Evolutionary conservation across 257 asterid genomes (phyloP).

Genomic region (Phtheirospermum japonicum): DNA sequence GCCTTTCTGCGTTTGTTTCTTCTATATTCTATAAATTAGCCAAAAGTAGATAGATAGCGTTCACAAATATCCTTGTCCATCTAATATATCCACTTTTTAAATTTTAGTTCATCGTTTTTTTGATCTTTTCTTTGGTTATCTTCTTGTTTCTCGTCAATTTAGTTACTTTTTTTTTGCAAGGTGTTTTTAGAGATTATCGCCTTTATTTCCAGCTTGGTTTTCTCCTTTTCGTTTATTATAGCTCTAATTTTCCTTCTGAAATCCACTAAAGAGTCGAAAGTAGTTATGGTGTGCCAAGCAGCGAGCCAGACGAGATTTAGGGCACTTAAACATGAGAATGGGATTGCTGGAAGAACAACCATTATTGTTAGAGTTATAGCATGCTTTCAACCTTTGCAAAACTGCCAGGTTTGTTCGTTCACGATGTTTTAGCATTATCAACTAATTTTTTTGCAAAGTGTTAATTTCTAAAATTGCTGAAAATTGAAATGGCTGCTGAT

Average conservation of each 20-base stretch:
- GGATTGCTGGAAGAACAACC: conserved; percentile 68
- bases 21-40: conserved; percentile 52
- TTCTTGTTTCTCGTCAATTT: conserved; percentile 10
- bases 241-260: conserved; percentile 31
- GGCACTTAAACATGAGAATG: conserved; percentile 76
- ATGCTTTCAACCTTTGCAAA: conserved; percentile 77
- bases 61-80: neutral
- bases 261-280: conserved; percentile 40
- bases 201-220: conserved; percentile 22
- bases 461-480: neutral
- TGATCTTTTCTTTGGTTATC: conserved; percentile 15
- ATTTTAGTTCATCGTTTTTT: conserved; percentile 23
- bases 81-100: conserved; percentile 1
- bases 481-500: conserved; percentile 28
- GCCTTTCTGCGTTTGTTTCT: conserved; percentile 43
- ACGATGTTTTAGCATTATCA: neutral
- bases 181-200: conserved; percentile 17
- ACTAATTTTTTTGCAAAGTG: neutral
- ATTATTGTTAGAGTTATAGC: conserved; percentile 76
- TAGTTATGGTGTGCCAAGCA: conserved; percentile 95
- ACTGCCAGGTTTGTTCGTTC: conserved; percentile 69
- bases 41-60: neutral
- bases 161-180: too few relatives aligned
- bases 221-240: conserved; percentile 26
- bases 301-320: conserved; percentile 70